A percentile compares a stretch with the other conserved stretches of the same genome.
phyloP scores from a whole-genome alignment of 192 early-diverging fungal genomes.

The Thamnidium elegans region DNA sequence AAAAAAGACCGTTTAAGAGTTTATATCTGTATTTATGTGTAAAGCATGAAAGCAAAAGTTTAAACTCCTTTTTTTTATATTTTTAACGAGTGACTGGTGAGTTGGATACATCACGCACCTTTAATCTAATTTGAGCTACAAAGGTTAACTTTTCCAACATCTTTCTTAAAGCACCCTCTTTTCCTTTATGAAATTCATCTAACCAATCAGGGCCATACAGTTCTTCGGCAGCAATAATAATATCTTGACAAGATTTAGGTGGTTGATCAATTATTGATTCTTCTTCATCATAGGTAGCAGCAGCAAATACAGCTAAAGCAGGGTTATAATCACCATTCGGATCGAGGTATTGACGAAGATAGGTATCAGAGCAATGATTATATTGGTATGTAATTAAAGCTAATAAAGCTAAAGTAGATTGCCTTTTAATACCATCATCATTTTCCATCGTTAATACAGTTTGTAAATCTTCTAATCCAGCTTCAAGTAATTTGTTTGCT shows the following conservation, averaged over 20 bases:
- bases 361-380: not conserved
- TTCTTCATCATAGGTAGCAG: slow-evolving; percentile 9
- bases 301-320: slow-evolving; percentile 13
- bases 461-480: slow-evolving; percentile 11
- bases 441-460: slow-evolving; percentile 13
- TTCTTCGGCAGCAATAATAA: slow-evolving; percentile 11
- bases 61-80: no score
- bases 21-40: no score
- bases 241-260: slow-evolving; percentile 9
- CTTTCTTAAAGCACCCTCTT: not conserved
- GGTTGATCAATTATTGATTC: not conserved
- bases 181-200: slow-evolving; percentile 14
- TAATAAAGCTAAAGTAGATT: slow-evolving; percentile 9
- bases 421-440: not conserved
- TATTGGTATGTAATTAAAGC: slow-evolving; percentile 4
- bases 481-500: slow-evolving; percentile 12
- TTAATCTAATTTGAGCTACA: slow-evolving; percentile 18
- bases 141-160: slow-evolving; percentile 15
- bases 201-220: slow-evolving; percentile 14
- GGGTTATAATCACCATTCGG: slow-evolving; percentile 17
- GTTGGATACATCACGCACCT: slow-evolving; percentile 8
- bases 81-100: slow-evolving; percentile 4
- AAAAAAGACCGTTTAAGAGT: no score
- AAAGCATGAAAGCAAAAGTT: no score
- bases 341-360: slow-evolving; percentile 4